Evolutionary conservation across 1,284 basidiomycete genomes (phyloP).

Genomic region (Meira nashicola): DNA sequence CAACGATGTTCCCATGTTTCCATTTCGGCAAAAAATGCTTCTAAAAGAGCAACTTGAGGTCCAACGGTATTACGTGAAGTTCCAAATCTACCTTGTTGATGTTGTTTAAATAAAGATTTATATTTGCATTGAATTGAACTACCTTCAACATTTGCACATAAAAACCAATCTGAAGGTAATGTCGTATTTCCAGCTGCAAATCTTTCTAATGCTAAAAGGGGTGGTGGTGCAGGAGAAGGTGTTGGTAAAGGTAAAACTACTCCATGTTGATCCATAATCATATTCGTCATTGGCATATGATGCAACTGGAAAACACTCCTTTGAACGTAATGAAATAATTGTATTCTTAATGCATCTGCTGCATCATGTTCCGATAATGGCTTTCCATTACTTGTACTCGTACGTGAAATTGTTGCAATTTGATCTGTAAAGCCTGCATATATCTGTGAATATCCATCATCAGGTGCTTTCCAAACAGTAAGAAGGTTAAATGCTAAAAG

Average conservation of each 20-base stretch:
- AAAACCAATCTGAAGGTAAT: conserved; percentile 23
- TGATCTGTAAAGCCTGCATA: conserved; percentile 30
- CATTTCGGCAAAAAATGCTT: conserved; percentile 22
- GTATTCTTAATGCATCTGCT: conserved; percentile 23
- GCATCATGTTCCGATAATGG: conserved; percentile 13
- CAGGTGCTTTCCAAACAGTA: conserved; percentile 31
- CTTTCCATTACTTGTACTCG: neutral
- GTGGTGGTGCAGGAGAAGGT: neutral
- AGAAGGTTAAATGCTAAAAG: conserved; percentile 28
- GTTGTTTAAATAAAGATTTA: conserved; percentile 26
- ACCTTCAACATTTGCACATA: conserved; percentile 30
- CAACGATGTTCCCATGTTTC: conserved; percentile 1
- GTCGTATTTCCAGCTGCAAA: conserved; percentile 24
- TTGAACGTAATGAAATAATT: conserved; percentile 33
- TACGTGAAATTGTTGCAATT: conserved; percentile 10
- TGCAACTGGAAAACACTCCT: conserved; percentile 29
- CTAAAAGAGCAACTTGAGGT: conserved; percentile 22
- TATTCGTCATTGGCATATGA: conserved; percentile 29
- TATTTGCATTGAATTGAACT: conserved; percentile 31
- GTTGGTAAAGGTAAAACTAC: conserved; percentile 8
- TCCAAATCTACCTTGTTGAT: neutral
- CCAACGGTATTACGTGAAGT: conserved; percentile 26
- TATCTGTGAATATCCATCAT: conserved; percentile 28
- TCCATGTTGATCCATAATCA: conserved; percentile 22
- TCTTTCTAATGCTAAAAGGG: conserved; percentile 1